Evolutionary conservation across 208 protist genomes (phyloP), one percentile per base, ranked within the genome.

Genomic region (Novymonas esmeraldas): DNA sequence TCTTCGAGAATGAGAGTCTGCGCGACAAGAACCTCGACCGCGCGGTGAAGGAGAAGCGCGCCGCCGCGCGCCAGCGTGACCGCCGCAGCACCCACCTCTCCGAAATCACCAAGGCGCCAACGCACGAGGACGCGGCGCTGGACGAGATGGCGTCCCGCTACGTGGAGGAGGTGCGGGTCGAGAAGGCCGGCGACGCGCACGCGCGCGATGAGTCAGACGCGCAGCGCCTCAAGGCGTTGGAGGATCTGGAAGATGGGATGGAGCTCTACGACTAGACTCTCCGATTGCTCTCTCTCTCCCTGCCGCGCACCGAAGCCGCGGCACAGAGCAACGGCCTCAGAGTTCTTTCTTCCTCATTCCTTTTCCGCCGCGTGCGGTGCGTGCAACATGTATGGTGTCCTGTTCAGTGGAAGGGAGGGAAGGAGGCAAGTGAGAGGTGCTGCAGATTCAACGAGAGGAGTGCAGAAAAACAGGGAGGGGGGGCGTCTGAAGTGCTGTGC

Each of bases 11-110:
- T 44, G 90, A 98, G 76, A 90, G 92, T 64, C 82, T 92, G 56
- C 85, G 94, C 28, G 97, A 98, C 78, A 98, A 98, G 77, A 97
- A 97, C 61, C 66, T 98, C 39, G 85, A 97, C 63, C 90, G 95
- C 46, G 87, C 93, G 0, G 64, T 87, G 42, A 95, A 94, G 77
- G 84, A 95, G 66, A 90, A 87, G 76, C 83, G 87, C 11, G 76
- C 85, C 0, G 65, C 59, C n/a, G 85, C 81, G n/a, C 76, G 79
- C 18, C 85, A 89, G 58, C 75, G 80, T 0, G 70, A 90, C 52
- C 87, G 87, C 6, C 87, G 82, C 51, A 92, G 85, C 78, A 95
- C 92, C 16, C 69, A 73, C 34, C 28, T 91, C 28, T 63, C 73
- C 0, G 78, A 79, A 31, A 61, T 80, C 29, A 81, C 77, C 13